Evolutionary conservation across 2,329 filamentous ascomycete species (phyloP).

Genomic region (Fusarium torreyae): DNA sequence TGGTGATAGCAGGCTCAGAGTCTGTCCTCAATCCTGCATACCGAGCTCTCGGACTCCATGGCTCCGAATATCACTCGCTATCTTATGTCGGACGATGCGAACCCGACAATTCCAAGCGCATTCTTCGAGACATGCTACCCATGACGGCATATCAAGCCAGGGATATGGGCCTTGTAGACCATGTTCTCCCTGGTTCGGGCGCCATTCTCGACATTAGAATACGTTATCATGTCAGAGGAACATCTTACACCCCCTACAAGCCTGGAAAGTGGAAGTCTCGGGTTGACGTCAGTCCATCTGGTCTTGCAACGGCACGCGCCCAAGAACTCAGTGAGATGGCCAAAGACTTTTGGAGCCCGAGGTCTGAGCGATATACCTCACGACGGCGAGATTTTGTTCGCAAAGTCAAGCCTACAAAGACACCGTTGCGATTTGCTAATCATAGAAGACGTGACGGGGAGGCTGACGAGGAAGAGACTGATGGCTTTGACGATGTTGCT

Average conservation of each 20-base stretch:
- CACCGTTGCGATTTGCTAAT: constrained; percentile 19
- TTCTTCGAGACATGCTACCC: constrained; percentile 16
- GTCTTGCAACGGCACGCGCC: constrained; percentile 1
- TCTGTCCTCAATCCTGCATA: constrained; percentile 39
- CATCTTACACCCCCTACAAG: not conserved
- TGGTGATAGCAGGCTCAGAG: constrained; percentile 27
- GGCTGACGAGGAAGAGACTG: constrained; percentile 23
- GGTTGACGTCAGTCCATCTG: not conserved
- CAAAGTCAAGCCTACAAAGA: constrained; percentile 7
- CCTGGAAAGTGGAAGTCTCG: constrained; percentile 14
- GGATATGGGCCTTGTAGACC: constrained; percentile 14
- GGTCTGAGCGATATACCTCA: constrained; percentile 14
- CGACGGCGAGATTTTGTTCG: constrained; percentile 24
- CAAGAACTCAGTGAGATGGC: constrained; percentile 28
- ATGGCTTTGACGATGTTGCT: constrained; percentile 17
- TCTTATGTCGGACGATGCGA: constrained; percentile 28
- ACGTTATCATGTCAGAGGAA: not conserved
- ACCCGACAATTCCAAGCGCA: not conserved
- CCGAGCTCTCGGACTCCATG: constrained; percentile 31
- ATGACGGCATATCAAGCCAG: constrained; percentile 17
- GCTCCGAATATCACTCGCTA: constrained; percentile 37
- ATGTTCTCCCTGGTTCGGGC: constrained; percentile 17
- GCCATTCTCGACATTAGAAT: constrained; percentile 3
- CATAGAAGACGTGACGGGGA: constrained; percentile 5
- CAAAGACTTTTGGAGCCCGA: constrained; percentile 32